These are phyloP conservation scores for Madurella fahalii DNA, from an alignment of 2,329 filamentous ascomycete genomes.

Conservation along the genomic window DNA sequence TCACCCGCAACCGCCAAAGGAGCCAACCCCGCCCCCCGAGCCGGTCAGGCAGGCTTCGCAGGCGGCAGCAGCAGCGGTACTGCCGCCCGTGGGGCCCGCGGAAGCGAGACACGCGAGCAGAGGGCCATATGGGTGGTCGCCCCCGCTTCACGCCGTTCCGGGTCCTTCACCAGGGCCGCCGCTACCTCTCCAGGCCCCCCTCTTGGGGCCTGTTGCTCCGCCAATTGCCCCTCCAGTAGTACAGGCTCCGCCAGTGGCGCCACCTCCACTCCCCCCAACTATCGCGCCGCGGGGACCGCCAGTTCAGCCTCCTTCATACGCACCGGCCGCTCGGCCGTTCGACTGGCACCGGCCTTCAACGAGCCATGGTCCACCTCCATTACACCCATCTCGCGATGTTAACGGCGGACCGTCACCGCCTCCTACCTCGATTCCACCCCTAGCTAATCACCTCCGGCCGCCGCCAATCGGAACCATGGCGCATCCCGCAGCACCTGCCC, in stretches of 20 bases:
- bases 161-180: conserved; percentile 17
- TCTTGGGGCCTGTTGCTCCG: conserved; percentile 15
- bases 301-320: conserved; percentile 35
- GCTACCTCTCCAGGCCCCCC: conserved; percentile 32
- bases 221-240: conserved; percentile 20
- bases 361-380: conserved; percentile 43
- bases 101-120: conserved; percentile 21
- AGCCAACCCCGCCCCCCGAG: conserved; percentile 29
- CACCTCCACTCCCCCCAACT: conserved; percentile 26
- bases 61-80: conserved; percentile 16
- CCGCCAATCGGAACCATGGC: conserved; percentile 41
- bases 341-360: conserved; percentile 51
- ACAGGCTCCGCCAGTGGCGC: conserved; percentile 21
- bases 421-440: conserved; percentile 22
- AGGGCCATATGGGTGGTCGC: conserved; percentile 18
- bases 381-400: conserved; percentile 39
- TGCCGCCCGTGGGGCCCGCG: conserved; percentile 14
- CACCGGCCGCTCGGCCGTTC: conserved; percentile 36
- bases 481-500: conserved; percentile 40
- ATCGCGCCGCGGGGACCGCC: conserved; percentile 31
- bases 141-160: conserved; percentile 11
- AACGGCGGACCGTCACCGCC: conserved; percentile 43
- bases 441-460: conserved; percentile 42
- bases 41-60: conserved; percentile 22
- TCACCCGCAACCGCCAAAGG: conserved; percentile 28